These are phyloP conservation scores for Neurospora terricola DNA, from an alignment of 495 filamentous ascomycete species.

Conservation along the genomic window DNA sequence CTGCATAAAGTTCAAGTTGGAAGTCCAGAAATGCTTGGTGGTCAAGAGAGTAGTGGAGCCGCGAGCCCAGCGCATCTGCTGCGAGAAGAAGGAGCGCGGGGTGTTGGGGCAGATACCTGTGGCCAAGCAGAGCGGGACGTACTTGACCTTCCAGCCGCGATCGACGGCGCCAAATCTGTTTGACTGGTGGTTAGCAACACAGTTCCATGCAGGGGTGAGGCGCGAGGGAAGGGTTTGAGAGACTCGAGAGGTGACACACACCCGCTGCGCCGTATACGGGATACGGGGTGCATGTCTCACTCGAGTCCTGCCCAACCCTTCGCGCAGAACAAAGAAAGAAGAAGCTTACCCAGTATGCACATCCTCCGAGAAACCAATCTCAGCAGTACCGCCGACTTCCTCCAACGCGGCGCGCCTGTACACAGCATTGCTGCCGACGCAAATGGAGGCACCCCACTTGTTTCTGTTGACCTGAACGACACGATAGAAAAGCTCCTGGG, in stretches of 20 bases:
- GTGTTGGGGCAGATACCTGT: slow-evolving; percentile 27
- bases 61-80: slow-evolving; percentile 27
- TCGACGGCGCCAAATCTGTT: slow-evolving; percentile 21
- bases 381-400: slow-evolving; percentile 21
- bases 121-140: slow-evolving; percentile 21
- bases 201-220: neutral
- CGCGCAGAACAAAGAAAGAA: neutral
- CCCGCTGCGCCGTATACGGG: neutral
- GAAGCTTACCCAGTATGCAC: slow-evolving; percentile 22
- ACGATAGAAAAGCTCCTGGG: slow-evolving; percentile 25
- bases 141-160: slow-evolving; percentile 27
- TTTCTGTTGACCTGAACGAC: slow-evolving; percentile 26
- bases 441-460: slow-evolving; percentile 23
- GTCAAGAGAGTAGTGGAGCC: slow-evolving; percentile 23
- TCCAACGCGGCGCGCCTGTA: slow-evolving; percentile 18
- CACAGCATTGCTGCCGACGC: slow-evolving; percentile 24
- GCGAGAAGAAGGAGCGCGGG: slow-evolving; percentile 23
- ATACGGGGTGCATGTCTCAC: neutral
- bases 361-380: slow-evolving; percentile 27
- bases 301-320: neutral
- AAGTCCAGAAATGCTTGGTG: slow-evolving; percentile 22
- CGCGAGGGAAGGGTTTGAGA: neutral
- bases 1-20: slow-evolving; percentile 22
- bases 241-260: neutral
- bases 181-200: neutral